Conservation (phyloP, 148 eudicot species). For the Rhododendron williamsianum region DNA sequence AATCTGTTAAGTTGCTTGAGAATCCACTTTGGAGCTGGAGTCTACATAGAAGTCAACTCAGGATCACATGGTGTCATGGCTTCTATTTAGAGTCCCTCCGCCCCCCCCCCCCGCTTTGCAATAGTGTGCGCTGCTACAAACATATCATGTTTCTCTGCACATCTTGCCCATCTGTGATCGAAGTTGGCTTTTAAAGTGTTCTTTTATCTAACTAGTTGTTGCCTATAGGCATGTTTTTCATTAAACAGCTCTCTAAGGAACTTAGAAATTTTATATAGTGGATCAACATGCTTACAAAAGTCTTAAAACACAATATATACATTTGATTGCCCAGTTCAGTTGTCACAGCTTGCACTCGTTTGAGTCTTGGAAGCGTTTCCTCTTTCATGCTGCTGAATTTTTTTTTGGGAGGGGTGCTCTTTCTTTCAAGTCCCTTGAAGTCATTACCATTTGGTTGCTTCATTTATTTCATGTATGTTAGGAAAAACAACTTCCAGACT, state of each 20-base stretch:
- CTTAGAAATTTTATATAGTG: not conserved
- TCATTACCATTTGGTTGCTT: not conserved
- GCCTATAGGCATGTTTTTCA: not conserved
- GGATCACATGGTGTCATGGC: not conserved
- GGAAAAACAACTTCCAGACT: not conserved
- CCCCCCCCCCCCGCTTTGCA: not conserved
- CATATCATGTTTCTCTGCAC: not conserved
- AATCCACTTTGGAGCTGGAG: constrained; percentile 3
- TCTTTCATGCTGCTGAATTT: not conserved
- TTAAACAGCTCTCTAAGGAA: not conserved
- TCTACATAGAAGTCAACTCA: not conserved
- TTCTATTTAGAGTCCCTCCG: not conserved
- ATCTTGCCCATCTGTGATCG: not conserved
- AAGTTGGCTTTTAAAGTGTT: not conserved
- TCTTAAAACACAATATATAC: not conserved
- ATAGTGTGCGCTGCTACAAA: not conserved
- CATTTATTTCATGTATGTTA: not conserved
- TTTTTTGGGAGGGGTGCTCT: not conserved
- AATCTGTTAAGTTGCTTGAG: not conserved
- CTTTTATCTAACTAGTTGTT: not conserved
- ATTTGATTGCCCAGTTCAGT: not conserved
- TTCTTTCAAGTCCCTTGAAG: not conserved
- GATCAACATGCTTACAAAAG: not conserved
- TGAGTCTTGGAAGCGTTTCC: not conserved
- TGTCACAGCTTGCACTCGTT: not conserved